Percentiles rank a stretch among this genome's conserved stretches.
phyloP scores from a whole-genome alignment of 2,329 filamentous ascomycete genomes.

The Fusarium sarcochroum region DNA sequence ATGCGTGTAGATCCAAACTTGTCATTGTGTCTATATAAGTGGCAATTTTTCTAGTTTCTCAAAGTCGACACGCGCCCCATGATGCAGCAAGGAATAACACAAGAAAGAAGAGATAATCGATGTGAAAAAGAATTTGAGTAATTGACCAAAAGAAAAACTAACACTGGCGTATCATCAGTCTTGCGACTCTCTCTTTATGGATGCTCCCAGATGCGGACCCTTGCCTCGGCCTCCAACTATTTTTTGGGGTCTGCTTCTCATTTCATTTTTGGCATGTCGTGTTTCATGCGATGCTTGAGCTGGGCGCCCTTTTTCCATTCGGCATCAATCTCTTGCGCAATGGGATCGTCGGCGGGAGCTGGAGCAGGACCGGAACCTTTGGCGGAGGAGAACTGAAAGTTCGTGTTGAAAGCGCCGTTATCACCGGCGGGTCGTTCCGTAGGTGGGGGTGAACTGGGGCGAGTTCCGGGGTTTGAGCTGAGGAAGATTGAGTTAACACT shows the following conservation, averaged over 20 bases:
- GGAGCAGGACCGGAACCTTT: neutral
- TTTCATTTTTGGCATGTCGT: neutral
- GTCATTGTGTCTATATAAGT: neutral
- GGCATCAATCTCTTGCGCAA: neutral
- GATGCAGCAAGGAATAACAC: conserved; percentile 3
- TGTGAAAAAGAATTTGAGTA: neutral
- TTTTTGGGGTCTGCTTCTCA: neutral
- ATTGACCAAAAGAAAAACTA: neutral
- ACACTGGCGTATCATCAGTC: neutral
- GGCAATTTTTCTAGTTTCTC: conserved; percentile 5
- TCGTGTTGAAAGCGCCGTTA: no score
- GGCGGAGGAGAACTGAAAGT: neutral
- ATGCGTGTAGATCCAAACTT: neutral
- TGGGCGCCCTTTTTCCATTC: neutral
- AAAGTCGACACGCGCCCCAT: neutral
- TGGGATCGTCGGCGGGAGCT: neutral
- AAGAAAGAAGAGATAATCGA: neutral
- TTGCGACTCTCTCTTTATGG: conserved; percentile 17
- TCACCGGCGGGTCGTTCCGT: neutral
- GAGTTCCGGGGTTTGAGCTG: conserved; percentile 8
- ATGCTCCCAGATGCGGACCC: neutral
- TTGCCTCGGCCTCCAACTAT: neutral
- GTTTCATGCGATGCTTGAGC: conserved; percentile 2
- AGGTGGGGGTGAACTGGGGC: conserved; percentile 2
- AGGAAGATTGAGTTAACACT: neutral